phyloP scores from a whole-genome alignment of 768 basidiomycete species.

The Tylopilus plumbeoviolaceoides region DNA sequence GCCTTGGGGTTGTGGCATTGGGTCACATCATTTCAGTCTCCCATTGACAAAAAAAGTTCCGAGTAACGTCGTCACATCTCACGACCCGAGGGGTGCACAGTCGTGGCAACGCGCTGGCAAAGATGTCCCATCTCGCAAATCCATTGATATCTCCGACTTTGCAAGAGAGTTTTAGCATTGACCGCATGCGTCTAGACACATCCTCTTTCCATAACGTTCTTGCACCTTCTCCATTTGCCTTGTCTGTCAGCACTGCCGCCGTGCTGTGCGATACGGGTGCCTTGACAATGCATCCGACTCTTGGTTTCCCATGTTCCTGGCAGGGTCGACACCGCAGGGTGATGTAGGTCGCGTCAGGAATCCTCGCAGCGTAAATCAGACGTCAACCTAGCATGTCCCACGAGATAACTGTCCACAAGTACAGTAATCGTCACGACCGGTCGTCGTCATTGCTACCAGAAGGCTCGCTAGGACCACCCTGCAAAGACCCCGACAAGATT shows the following conservation, averaged over 20 bases:
- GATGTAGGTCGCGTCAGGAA: constrained; percentile 21
- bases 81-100: not conserved
- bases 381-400: not conserved
- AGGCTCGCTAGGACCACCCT: constrained; percentile 1
- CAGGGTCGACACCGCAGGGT: constrained; percentile 1
- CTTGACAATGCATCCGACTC: constrained; percentile 2
- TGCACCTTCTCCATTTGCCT: constrained; percentile 3
- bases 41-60: too few species aligned
- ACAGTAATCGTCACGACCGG: constrained; percentile 12
- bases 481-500: constrained; percentile 5
- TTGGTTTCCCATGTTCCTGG: not conserved
- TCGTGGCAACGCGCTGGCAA: not conserved
- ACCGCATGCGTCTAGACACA: not conserved
- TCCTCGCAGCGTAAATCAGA: constrained; percentile 8
- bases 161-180: not conserved
- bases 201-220: not conserved
- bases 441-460: constrained; percentile 10
- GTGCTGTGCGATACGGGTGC: constrained; percentile 10
- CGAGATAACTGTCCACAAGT: constrained; percentile 1
- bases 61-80: not conserved
- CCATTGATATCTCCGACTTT: not conserved
- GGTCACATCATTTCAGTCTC: too few species aligned
- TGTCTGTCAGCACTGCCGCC: not conserved
- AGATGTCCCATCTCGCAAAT: not conserved
- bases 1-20: too few species aligned